Percentiles rank a stretch among this genome's conserved stretches.
phyloP scores from a whole-genome alignment of 371 early-diverging fungal genomes.

The Mucor piriformis region DNA sequence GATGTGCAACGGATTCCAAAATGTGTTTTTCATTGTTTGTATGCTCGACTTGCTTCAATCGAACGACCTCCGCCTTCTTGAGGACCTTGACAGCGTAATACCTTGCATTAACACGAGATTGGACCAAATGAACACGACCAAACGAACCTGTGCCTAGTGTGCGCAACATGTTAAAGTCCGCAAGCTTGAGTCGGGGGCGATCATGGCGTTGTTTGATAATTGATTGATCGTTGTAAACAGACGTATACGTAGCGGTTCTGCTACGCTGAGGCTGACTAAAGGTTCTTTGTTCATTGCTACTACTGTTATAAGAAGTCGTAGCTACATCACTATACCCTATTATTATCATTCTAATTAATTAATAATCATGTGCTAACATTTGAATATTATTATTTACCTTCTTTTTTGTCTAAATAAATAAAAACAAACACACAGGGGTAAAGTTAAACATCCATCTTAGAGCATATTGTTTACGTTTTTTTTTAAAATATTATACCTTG shows the following conservation, averaged over 20 bases:
- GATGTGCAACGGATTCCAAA: constrained; percentile 84
- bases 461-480: not conserved
- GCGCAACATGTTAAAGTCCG: constrained; percentile 71
- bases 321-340: not conserved
- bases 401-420: not conserved
- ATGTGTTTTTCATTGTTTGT: constrained; percentile 96
- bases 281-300: not conserved
- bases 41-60: constrained; percentile 96
- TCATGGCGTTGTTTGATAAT: constrained; percentile 41
- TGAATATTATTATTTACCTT: not conserved
- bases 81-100: constrained; percentile 98
- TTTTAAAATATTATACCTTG: not conserved
- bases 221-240: constrained; percentile 36
- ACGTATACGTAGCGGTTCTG: constrained; percentile 13
- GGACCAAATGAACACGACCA: constrained; percentile 96
- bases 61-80: constrained; percentile 91
- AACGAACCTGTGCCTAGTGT: constrained; percentile 98
- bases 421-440: not conserved
- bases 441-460: too few relatives aligned
- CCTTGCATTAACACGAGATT: constrained; percentile 69
- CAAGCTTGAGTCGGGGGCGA: constrained; percentile 62
- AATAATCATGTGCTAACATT: not conserved
- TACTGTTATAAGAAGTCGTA: not conserved
- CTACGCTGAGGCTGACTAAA: not conserved
- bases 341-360: not conserved